Evolutionary conservation across 2,329 filamentous ascomycete species (phyloP).

Genomic region (Calonectria pauciramosa): DNA sequence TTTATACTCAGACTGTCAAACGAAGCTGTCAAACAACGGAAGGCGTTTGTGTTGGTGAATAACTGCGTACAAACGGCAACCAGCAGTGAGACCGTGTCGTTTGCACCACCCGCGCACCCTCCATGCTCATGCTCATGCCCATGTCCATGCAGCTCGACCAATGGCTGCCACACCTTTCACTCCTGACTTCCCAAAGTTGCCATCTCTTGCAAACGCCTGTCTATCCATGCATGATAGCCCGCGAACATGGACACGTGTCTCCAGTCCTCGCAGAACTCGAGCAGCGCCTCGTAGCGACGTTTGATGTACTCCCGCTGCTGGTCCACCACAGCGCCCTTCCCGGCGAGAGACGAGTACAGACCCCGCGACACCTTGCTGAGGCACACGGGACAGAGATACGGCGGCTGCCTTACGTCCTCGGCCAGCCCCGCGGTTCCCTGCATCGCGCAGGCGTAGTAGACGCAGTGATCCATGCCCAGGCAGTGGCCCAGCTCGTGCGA

Average conservation of each 20-base stretch:
- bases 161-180: background rate
- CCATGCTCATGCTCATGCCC: background rate
- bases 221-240: conserved; percentile 61
- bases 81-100: background rate
- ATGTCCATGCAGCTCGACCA: background rate
- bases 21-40: background rate
- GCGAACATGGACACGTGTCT: conserved; percentile 59
- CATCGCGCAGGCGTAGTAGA: conserved; percentile 76
- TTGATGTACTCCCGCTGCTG: conserved; percentile 34
- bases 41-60: background rate
- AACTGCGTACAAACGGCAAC: background rate
- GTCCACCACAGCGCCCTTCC: conserved; percentile 36
- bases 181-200: background rate
- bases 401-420: conserved; percentile 73
- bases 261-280: conserved; percentile 58
- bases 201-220: conserved; percentile 32
- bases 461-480: conserved; percentile 75
- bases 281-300: conserved; percentile 56
- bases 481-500: conserved; percentile 78
- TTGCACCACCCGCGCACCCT: background rate
- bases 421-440: conserved; percentile 69
- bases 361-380: conserved; percentile 63
- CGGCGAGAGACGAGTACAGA: background rate
- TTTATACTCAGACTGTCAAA: background rate
- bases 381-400: conserved; percentile 73